These are phyloP conservation scores for Trichomonas tenax DNA, from an alignment of 208 protist genomes.

Conservation along the genomic window DNA sequence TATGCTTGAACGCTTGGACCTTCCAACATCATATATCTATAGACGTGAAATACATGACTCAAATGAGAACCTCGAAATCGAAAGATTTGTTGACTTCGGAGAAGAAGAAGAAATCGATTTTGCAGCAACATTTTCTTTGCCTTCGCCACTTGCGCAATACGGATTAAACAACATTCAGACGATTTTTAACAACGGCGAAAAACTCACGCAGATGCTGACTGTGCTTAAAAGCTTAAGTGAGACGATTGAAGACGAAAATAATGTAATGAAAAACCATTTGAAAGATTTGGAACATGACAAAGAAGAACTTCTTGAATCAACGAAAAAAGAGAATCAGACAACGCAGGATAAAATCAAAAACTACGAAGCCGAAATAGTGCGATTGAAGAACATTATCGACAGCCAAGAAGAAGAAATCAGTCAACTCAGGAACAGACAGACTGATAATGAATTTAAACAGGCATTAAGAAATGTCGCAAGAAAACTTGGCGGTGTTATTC, in stretches of 20 bases:
- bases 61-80: neutral
- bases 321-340: neutral
- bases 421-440: neutral
- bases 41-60: neutral
- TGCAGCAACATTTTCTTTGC: too few relatives aligned
- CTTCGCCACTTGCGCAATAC: too few relatives aligned
- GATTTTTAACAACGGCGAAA: neutral
- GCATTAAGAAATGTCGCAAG: neutral
- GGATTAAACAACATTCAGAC: too few relatives aligned
- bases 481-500: neutral
- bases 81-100: neutral
- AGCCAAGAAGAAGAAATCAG: neutral
- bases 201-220: neutral
- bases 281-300: neutral
- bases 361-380: too few relatives aligned
- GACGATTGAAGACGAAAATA: neutral
- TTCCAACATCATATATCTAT: neutral
- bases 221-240: neutral
- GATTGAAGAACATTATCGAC: neutral
- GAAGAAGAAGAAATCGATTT: neutral
- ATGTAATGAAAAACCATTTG: neutral
- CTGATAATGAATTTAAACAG: neutral
- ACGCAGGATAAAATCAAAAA: neutral
- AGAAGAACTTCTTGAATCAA: neutral
- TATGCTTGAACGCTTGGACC: neutral